Percentiles rank a stretch among this genome's conserved stretches.
Conservation (phyloP, 192 early-diverging fungal species). For the Podila epicladia region DNA sequence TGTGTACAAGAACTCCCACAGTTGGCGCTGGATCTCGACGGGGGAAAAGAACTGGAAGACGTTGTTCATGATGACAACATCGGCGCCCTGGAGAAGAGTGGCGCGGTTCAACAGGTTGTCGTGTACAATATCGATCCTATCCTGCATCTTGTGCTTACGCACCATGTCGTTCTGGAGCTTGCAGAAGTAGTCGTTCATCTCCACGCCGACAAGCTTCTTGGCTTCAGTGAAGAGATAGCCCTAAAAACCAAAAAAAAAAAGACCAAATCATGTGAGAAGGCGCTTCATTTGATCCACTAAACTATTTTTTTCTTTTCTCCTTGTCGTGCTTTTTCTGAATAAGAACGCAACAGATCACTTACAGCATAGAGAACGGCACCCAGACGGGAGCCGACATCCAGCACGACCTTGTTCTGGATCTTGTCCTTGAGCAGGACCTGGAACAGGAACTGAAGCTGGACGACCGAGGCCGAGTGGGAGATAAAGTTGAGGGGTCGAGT, state of each 20-base stretch:
- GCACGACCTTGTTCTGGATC: constrained; percentile 55
- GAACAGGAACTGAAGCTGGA: constrained; percentile 66
- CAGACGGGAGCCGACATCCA: constrained; percentile 68
- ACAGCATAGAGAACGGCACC: constrained; percentile 67
- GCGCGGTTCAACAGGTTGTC: constrained; percentile 57
- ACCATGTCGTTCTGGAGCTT: constrained; percentile 62
- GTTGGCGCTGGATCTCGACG: constrained; percentile 50
- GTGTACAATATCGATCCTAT: constrained; percentile 62
- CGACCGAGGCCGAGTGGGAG: constrained; percentile 65
- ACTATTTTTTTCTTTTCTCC: not conserved
- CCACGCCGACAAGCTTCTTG: constrained; percentile 65
- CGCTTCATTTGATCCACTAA: not conserved
- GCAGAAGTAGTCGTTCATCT: constrained; percentile 68
- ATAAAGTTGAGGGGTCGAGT: constrained; percentile 60
- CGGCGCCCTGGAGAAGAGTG: constrained; percentile 53
- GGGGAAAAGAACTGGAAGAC: constrained; percentile 69
- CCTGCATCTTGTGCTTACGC: constrained; percentile 60
- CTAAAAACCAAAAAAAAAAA: constrained; percentile 17
- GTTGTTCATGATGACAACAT: constrained; percentile 69
- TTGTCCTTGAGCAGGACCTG: constrained; percentile 56
- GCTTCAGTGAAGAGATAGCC: constrained; percentile 63
- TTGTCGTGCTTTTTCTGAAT: not conserved
- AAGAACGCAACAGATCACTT: constrained; percentile 13
- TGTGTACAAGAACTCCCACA: constrained; percentile 63
- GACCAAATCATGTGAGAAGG: not conserved